Evolutionary conservation across 441 rosid genomes (phyloP), one percentile per base, ranked within the genome.

Genomic region (Melastoma candidum): DNA sequence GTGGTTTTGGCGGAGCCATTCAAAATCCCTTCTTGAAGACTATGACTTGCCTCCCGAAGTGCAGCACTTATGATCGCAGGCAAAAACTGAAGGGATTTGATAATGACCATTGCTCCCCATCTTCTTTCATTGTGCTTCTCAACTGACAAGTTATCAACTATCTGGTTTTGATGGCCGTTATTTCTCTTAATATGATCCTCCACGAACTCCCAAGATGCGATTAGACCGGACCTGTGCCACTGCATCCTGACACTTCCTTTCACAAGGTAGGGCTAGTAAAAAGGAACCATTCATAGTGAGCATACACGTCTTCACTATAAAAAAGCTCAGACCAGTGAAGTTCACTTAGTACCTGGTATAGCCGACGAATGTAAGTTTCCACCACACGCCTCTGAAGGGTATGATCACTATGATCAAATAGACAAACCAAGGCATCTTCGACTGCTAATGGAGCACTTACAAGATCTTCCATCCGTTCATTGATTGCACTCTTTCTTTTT

Each of bases 91-190:
- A 95, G 85, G 44, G 98, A 85, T 75, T 85, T 90, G 53, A 84
- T 95, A 57, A 87, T 84, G 65, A 90, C 96, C 99, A 95, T 95
- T 61, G 93, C 90, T 64, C 99, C 99, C 98, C 97, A 87, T 68
- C 87, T 90, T 76, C 68, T 80, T 70, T 87, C 82, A 56, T 82
- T 68, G 62, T 73, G 86, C 73, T 80, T 85, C 76, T 83, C 89
- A 74, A 82, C 83, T 56, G 70, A 60, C 57, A 67, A 63, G 63
- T 77, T 74, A 61, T 73, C 82, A 44, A 68, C 65, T 55, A 60
- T 68, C 47, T 74, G 78, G 68, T 80, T 82, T 69, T 80, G 92
- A 72, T 74, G 59, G 44, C 69, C 77, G 70, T 66, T 81, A 47
- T 77, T 84, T 65, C 87, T 76, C 71, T 82, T 90, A 64, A 74